phyloP scores from a whole-genome alignment of 1,284 basidiomycete species.

The Ganoderma meredithae region DNA sequence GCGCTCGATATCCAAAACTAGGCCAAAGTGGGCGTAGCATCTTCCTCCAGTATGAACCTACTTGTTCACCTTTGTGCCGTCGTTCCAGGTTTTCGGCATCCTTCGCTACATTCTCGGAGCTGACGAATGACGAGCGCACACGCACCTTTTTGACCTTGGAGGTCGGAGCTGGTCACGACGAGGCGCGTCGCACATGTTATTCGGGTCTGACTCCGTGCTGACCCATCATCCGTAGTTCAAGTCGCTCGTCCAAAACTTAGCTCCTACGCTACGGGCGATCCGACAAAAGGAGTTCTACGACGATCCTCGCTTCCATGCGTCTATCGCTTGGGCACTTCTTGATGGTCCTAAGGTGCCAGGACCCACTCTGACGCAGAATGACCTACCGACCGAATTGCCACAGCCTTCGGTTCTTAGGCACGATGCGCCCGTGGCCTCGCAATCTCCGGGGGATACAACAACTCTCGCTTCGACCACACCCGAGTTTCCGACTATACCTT shows the following conservation, averaged over 20 bases:
- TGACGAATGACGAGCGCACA: conserved; percentile 82
- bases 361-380: neutral
- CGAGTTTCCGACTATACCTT: conserved; percentile 55
- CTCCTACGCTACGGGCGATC: conserved; percentile 59
- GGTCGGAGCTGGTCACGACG: conserved; percentile 76
- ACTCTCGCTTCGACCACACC: neutral
- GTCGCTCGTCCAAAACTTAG: conserved; percentile 57
- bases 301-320: conserved; percentile 80
- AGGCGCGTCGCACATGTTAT: conserved; percentile 52
- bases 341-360: conserved; percentile 21
- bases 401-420: neutral
- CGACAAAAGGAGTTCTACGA: conserved; percentile 79
- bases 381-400: neutral
- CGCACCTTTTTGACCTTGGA: conserved; percentile 79
- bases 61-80: neutral
- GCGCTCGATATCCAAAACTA: conserved; percentile 48
- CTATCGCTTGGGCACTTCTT: conserved; percentile 81
- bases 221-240: conserved; percentile 52
- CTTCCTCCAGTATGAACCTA: neutral
- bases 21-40: conserved; percentile 11
- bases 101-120: conserved; percentile 71
- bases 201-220: neutral
- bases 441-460: neutral
- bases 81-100: conserved; percentile 70
- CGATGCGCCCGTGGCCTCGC: too few relatives aligned